Evolutionary conservation across 108 stramenopile genomes (phyloP).

Genomic region (Nitzschia sp.): DNA sequence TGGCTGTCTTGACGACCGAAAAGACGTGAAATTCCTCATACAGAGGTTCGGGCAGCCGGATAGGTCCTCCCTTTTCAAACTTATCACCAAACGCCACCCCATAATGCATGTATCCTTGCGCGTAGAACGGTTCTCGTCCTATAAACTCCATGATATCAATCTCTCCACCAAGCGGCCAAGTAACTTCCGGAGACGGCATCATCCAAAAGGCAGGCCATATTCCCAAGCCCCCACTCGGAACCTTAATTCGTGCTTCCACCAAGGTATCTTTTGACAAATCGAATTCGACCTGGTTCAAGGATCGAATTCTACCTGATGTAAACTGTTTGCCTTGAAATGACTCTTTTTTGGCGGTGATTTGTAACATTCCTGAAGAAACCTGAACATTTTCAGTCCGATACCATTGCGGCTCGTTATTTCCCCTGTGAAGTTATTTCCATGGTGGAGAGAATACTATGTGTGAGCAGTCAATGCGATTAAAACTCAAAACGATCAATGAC

Average conservation of each 20-base stretch:
- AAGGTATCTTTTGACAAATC: slow-evolving; percentile 3
- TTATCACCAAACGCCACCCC: slow-evolving; percentile 27
- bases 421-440: too few species aligned
- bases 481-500: background rate
- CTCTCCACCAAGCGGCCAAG: slow-evolving; percentile 53
- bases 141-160: slow-evolving; percentile 66
- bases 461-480: too few species aligned
- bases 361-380: slow-evolving; percentile 22
- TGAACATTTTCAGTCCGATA: slow-evolving; percentile 28
- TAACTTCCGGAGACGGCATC: slow-evolving; percentile 47
- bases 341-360: slow-evolving; percentile 21
- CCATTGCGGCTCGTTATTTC: slow-evolving; percentile 42
- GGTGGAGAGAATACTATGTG: too few species aligned
- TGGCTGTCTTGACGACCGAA: slow-evolving; percentile 14
- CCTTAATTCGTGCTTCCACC: slow-evolving; percentile 41
- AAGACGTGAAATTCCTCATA: slow-evolving; percentile 39
- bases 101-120: slow-evolving; percentile 39
- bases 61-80: slow-evolving; percentile 17
- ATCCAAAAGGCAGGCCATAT: slow-evolving; percentile 63
- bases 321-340: slow-evolving; percentile 2
- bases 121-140: slow-evolving; percentile 39
- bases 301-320: slow-evolving; percentile 40
- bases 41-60: slow-evolving; percentile 1
- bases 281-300: slow-evolving; percentile 19
- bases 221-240: slow-evolving; percentile 34